Evolutionary conservation across 805 yeast species (phyloP).

Genomic region (Debaryomyces maramus): DNA sequence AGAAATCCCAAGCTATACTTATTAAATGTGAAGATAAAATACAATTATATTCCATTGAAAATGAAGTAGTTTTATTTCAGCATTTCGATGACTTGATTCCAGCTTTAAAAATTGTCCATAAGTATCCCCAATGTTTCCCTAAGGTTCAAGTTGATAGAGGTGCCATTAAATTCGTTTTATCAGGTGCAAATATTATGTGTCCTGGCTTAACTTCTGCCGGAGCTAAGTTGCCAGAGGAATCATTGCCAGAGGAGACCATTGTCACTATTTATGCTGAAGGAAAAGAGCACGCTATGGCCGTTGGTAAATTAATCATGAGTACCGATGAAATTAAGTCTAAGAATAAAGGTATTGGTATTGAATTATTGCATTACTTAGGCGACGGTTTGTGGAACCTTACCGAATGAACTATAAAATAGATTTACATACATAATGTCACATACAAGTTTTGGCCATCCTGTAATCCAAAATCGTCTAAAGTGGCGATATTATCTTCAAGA

Average conservation of each 20-base stretch:
- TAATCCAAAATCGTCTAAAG: conserved; percentile 20
- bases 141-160: conserved; percentile 91
- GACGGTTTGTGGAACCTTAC: conserved; percentile 81
- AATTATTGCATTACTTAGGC: conserved; percentile 77
- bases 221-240: conserved; percentile 75
- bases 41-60: conserved; percentile 71
- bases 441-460: conserved; percentile 9
- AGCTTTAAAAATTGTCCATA: conserved; percentile 70
- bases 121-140: conserved; percentile 82
- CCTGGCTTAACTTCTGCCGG: conserved; percentile 90
- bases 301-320: conserved; percentile 85
- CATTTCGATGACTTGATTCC: conserved; percentile 82
- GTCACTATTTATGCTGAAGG: conserved; percentile 91
- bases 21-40: conserved; percentile 89
- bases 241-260: conserved; percentile 62
- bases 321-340: conserved; percentile 80
- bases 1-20: conserved; percentile 76
- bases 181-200: conserved; percentile 97
- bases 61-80: conserved; percentile 75
- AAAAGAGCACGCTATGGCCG: conserved; percentile 84
- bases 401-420: conserved; percentile 33
- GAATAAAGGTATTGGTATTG: conserved; percentile 90
- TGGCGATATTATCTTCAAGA: conserved; percentile 30
- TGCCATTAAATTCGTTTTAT: conserved; percentile 90
- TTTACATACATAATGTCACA: conserved; percentile 8